Conservation (phyloP, 352 stramenopile species). For the Phytophthora melonis region DNA sequence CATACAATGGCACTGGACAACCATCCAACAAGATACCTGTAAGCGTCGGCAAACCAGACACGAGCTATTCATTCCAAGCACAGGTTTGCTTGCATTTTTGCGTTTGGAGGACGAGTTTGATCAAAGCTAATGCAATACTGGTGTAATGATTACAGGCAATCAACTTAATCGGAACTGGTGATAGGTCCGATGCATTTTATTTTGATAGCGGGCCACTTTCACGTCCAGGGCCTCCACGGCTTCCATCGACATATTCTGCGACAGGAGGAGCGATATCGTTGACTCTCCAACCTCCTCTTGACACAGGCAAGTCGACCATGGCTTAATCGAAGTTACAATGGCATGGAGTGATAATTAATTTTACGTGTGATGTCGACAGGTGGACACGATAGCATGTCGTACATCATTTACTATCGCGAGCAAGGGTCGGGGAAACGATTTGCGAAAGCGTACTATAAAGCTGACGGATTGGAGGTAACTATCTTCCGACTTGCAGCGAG, state of each 20-base stretch:
- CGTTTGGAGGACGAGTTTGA: background rate
- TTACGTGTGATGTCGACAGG: conserved; percentile 22
- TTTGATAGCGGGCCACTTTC: conserved; percentile 50
- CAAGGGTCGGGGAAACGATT: conserved; percentile 29
- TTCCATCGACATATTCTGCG: conserved; percentile 19
- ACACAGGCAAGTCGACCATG: conserved; percentile 39
- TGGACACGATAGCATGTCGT: conserved; percentile 41
- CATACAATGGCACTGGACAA: conserved; percentile 36
- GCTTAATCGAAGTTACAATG: too few species aligned
- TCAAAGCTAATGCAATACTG: background rate
- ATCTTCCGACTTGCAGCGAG: conserved; percentile 54
- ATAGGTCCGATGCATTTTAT: conserved; percentile 37
- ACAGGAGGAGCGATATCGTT: conserved; percentile 57
- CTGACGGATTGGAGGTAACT: conserved; percentile 25
- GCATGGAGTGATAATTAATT: too few species aligned
- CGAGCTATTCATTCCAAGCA: conserved; percentile 45
- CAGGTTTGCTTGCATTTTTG: conserved; percentile 37
- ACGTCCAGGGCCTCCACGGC: conserved; percentile 48
- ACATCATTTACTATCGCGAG: conserved; percentile 50
- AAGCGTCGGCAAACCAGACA: conserved; percentile 48
- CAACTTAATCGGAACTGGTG: conserved; percentile 51
- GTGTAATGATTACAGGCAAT: conserved; percentile 34
- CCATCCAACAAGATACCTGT: conserved; percentile 38
- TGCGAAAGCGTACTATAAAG: conserved; percentile 31
- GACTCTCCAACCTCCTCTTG: conserved; percentile 45